phyloP scores from a whole-genome alignment of 257 asterid species.

The Nicotiana undulata region DNA sequence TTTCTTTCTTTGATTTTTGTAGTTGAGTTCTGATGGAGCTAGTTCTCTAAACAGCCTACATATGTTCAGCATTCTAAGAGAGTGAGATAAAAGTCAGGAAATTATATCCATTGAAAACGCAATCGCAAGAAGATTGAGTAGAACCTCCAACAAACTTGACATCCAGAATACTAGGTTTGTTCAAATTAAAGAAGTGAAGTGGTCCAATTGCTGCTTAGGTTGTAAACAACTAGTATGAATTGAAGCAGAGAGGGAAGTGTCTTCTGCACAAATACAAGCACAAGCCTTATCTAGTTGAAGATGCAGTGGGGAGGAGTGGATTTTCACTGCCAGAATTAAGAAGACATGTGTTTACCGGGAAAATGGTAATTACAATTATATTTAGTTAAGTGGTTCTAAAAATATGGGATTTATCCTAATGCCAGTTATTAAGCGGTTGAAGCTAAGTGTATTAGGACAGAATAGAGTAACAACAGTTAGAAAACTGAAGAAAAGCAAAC shows the following conservation, averaged over 20 bases:
- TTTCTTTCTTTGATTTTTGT: neutral
- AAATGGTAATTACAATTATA: no score
- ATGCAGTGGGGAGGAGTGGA: slow-evolving; percentile 10
- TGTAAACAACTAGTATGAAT: neutral
- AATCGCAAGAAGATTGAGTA: no score
- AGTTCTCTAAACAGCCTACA: neutral
- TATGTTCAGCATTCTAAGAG: neutral
- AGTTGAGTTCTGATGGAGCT: neutral
- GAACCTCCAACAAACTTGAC: no score
- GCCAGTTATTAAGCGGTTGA: no score
- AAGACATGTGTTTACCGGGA: no score
- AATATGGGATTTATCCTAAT: no score
- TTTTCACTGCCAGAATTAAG: neutral
- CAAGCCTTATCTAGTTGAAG: slow-evolving; percentile 20
- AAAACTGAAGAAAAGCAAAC: no score
- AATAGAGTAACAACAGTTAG: no score
- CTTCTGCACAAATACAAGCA: slow-evolving; percentile 26
- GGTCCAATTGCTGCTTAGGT: slow-evolving; percentile 7
- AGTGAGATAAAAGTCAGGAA: no score
- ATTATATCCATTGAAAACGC: no score
- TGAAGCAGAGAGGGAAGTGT: slow-evolving; percentile 30
- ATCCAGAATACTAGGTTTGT: neutral
- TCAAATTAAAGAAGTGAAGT: neutral
- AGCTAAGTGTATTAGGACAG: no score
- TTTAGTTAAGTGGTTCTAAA: no score